These are phyloP conservation scores for Smithsoniella earleae DNA, from an alignment of 163 green algal species.

Conservation along the genomic window DNA sequence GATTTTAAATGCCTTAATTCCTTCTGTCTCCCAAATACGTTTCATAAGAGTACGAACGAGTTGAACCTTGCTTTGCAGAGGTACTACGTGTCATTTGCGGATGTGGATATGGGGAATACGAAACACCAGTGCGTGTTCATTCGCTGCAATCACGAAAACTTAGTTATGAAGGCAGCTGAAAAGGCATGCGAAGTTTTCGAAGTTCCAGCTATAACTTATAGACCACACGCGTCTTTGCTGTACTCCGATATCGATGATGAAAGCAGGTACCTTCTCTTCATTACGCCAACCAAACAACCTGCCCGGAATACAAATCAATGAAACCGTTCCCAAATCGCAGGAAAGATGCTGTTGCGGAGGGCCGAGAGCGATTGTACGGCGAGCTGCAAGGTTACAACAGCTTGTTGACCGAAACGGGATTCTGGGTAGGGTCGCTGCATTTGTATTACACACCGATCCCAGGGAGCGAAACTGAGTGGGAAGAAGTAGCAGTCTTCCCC, in stretches of 20 bases:
- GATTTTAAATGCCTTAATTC: not conserved
- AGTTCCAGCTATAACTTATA: not conserved
- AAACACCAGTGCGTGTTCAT: conserved; percentile 27
- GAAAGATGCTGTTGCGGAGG: not conserved
- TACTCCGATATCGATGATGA: conserved; percentile 3
- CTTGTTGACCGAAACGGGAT: not conserved
- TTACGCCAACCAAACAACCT: not conserved
- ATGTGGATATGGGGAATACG: not conserved
- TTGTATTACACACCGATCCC: conserved; percentile 1
- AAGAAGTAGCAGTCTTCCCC: not conserved
- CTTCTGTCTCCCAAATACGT: not conserved
- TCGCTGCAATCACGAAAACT: not conserved
- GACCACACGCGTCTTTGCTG: conserved; percentile 7
- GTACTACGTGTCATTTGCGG: conserved; percentile 23
- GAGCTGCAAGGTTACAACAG: not conserved
- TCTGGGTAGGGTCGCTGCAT: conserved; percentile 12
- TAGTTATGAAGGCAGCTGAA: conserved; percentile 6
- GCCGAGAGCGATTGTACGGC: conserved; percentile 7
- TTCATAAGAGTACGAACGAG: not conserved
- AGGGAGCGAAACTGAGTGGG: not conserved
- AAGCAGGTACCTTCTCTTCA: not conserved
- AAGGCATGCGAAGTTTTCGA: not conserved
- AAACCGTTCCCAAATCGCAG: not conserved
- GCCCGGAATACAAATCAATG: not conserved
- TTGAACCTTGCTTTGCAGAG: conserved; percentile 7